Evolutionary conservation across 2,329 filamentous ascomycete species (phyloP).

Genomic region (Fusarium duplospermum): DNA sequence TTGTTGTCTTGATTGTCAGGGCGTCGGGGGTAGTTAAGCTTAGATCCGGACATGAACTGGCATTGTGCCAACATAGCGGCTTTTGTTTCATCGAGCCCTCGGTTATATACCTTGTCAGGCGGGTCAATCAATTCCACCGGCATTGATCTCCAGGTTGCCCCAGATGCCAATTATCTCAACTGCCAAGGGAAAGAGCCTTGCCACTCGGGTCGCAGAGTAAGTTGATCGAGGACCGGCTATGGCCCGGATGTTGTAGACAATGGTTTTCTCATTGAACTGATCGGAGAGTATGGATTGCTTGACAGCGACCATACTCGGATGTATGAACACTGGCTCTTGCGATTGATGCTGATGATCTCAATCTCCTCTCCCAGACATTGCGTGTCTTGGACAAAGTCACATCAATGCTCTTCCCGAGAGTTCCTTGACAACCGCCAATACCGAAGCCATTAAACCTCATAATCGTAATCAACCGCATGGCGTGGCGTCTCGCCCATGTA

Average conservation of each 20-base stretch:
- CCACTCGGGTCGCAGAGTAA: no score
- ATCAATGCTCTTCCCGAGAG: neutral
- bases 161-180: neutral
- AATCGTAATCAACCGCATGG: neutral
- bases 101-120: neutral
- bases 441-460: neutral
- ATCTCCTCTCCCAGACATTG: neutral
- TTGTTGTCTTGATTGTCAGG: constrained; percentile 11
- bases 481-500: neutral
- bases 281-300: neutral
- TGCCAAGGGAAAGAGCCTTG: neutral
- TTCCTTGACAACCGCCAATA: neutral
- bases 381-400: neutral
- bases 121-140: neutral
- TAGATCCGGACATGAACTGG: neutral
- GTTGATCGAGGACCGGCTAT: no score
- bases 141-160: neutral
- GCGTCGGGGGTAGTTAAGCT: neutral
- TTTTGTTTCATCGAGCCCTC: neutral
- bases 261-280: neutral
- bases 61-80: neutral
- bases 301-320: neutral
- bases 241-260: no score
- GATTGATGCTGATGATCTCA: neutral
- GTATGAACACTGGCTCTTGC: neutral